These are phyloP conservation scores for Boletus chippewaensis DNA, from an alignment of 1,284 basidiomycete species.

Conservation along the genomic window DNA sequence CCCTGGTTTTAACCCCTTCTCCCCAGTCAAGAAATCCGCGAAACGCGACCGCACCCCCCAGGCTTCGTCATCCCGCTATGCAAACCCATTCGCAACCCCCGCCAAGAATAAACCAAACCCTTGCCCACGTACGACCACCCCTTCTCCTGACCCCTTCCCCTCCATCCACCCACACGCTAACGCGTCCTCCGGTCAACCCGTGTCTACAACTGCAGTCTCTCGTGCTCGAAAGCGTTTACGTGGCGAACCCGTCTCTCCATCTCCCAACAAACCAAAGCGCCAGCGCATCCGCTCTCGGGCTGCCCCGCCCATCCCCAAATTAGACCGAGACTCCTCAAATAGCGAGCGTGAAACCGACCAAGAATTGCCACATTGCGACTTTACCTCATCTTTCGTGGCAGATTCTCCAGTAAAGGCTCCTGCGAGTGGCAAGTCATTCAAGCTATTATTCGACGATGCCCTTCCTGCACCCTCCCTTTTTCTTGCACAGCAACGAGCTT, in stretches of 20 bases:
- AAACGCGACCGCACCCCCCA: slow-evolving; percentile 17
- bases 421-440: slow-evolving; percentile 52
- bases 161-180: slow-evolving; percentile 23
- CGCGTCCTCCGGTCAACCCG: slow-evolving; percentile 22
- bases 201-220: slow-evolving; percentile 42
- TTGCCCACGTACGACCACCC: slow-evolving; percentile 25
- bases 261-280: slow-evolving; percentile 69
- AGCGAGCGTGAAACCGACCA: slow-evolving; percentile 38
- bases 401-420: slow-evolving; percentile 65
- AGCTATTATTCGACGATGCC: slow-evolving; percentile 58
- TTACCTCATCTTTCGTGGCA: slow-evolving; percentile 48
- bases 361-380: slow-evolving; percentile 24
- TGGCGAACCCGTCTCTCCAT: slow-evolving; percentile 73
- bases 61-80: slow-evolving; percentile 11
- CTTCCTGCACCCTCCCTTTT: slow-evolving; percentile 25
- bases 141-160: slow-evolving; percentile 38
- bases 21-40: slow-evolving; percentile 57
- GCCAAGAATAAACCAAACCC: slow-evolving; percentile 36
- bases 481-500: neutral
- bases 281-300: slow-evolving; percentile 38
- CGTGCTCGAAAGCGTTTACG: slow-evolving; percentile 73
- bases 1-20: slow-evolving; percentile 66
- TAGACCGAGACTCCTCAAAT: slow-evolving; percentile 25
- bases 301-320: slow-evolving; percentile 30
- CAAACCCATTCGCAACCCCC: slow-evolving; percentile 54